Base-by-base conservation (phyloP, 2,329 filamentous ascomycete species). In the Fusarium sp. region DNA sequence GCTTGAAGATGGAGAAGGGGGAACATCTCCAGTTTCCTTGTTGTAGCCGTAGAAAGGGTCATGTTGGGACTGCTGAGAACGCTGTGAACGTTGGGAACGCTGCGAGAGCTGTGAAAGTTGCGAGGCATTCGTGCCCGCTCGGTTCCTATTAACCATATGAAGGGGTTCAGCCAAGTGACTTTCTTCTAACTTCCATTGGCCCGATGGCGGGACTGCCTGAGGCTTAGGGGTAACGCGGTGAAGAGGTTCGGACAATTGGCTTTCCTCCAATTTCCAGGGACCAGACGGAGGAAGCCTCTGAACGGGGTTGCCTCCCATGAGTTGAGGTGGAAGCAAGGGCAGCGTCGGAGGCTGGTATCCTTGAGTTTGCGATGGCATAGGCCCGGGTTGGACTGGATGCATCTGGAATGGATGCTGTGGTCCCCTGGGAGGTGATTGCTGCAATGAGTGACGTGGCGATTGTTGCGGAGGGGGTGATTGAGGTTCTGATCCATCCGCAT, bases 201-300 rank as follows among this genome's bases (percentile, higher is more conserved):
- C 84, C 22, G 81, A 79, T 3, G 83, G 84, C 20, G 83, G 83
- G 15, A 85, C 81, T 24, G 79, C 81, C 24, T 84, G 83, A 8
- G 83, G 44, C 26, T 67, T 75, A 18, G 69, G 73, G 32, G 73
- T 73, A 24, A 75, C 77, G 8, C 70, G 64, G 59, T 83, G 80
- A 24, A 90, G 81, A 32, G 89, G 89, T 70, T 88, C 84, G 3
- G 84, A 80, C 41, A 90, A 81, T 66, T 87, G 84, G 15, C 88
- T 90, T 79, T 89, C 87, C 70, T 90, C 84, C 11, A 88, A 79
- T 56, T 85, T 87, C 88, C 88, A 90, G 24, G 82, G 82, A 1
- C 84, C 85, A n/a, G 81, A 80, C 3, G 83, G 84, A 32, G 84
- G 83, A 7, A 86, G 80, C 35, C 77, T 82, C 39, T 84, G 83